Percentiles rank a stretch among this genome's conserved stretches.
phyloP scores from a whole-genome alignment of 2,329 filamentous ascomycete genomes.

The Pseudogymnoascus sp. region DNA sequence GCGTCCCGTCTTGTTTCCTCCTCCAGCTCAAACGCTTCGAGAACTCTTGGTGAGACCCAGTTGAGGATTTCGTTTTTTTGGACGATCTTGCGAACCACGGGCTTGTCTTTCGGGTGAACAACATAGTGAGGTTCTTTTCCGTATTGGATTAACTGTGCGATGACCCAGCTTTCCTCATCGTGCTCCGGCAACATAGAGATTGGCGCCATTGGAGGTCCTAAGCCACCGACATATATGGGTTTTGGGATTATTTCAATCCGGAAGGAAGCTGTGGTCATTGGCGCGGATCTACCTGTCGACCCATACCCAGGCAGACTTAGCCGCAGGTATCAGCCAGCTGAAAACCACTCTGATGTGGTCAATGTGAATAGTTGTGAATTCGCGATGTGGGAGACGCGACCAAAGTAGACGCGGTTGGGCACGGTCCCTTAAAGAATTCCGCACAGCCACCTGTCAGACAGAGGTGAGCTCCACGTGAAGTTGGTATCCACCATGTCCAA shows the following conservation, averaged over 20 bases:
- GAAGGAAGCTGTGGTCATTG: conserved; percentile 6
- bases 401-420: neutral
- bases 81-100: conserved; percentile 46
- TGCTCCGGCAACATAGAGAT: conserved; percentile 41
- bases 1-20: neutral
- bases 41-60: conserved; percentile 48
- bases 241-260: conserved; percentile 25
- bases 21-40: conserved; percentile 51
- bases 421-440: neutral
- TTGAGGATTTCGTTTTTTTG: conserved; percentile 42
- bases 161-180: conserved; percentile 46
- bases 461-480: neutral
- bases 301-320: conserved; percentile 7
- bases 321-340: conserved; percentile 12
- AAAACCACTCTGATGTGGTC: neutral
- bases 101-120: conserved; percentile 20
- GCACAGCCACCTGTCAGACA: neutral
- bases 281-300: conserved; percentile 5
- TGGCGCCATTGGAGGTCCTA: conserved; percentile 41
- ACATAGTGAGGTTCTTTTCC: conserved; percentile 28
- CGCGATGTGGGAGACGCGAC: neutral
- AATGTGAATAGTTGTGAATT: neutral
- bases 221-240: conserved; percentile 32
- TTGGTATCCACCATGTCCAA: neutral
- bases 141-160: conserved; percentile 45